phyloP scores from a whole-genome alignment of 805 yeast genomes.

The Kurtzmaniella cleridarum region DNA sequence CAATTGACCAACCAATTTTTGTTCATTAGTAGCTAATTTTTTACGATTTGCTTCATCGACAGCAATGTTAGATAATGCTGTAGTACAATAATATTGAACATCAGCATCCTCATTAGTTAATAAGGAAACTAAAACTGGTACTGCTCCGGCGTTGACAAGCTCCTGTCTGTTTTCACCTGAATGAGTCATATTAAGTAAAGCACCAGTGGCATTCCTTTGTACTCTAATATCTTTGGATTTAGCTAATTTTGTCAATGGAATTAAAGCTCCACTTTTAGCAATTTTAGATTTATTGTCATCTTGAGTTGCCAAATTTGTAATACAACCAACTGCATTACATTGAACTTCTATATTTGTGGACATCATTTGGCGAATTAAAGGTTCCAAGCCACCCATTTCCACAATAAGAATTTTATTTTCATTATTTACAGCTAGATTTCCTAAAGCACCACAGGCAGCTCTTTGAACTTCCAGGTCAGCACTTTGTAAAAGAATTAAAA shows the following conservation, averaged over 20 bases:
- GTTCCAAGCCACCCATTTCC: constrained; percentile 97
- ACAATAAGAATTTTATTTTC: constrained; percentile 91
- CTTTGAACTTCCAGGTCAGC: constrained; percentile 93
- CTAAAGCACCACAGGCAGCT: constrained; percentile 98
- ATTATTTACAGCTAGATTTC: constrained; percentile 95
- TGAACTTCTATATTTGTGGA: constrained; percentile 95
- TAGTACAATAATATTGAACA: constrained; percentile 97
- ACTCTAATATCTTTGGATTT: constrained; percentile 92
- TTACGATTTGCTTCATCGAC: constrained; percentile 91
- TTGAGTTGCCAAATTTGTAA: constrained; percentile 95
- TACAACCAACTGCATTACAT: constrained; percentile 98
- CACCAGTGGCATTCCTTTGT: constrained; percentile 98
- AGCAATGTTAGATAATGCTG: constrained; percentile 94
- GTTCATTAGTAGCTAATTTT: constrained; percentile 86
- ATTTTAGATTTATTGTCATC: constrained; percentile 95
- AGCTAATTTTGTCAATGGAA: constrained; percentile 91
- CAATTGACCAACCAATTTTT: constrained; percentile 80
- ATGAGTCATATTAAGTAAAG: constrained; percentile 95
- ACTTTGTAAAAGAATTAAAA: constrained; percentile 77
- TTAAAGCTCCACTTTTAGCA: constrained; percentile 92
- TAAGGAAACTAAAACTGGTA: constrained; percentile 88
- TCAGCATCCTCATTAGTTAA: constrained; percentile 87
- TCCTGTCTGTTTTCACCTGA: constrained; percentile 95
- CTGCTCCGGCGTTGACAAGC: constrained; percentile 95
- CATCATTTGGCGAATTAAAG: constrained; percentile 96